A percentile compares a stretch with the other conserved stretches of the same genome.
phyloP scores from a whole-genome alignment of 1,139 yeast genomes.

The Kodamaea anthophila region DNA sequence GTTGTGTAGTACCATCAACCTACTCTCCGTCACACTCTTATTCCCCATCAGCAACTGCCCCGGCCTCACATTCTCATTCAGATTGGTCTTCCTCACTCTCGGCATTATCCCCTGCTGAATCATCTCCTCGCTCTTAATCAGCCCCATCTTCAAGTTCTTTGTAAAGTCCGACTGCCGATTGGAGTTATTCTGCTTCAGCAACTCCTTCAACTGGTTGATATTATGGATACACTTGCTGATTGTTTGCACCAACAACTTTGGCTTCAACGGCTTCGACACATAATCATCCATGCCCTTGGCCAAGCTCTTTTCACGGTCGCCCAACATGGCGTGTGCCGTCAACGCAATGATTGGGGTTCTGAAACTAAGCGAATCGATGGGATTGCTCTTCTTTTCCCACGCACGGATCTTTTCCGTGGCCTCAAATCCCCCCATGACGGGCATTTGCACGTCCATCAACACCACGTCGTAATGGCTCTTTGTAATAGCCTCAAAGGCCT shows the following conservation, averaged over 20 bases:
- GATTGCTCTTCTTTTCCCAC: conserved; percentile 78
- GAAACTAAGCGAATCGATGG: conserved; percentile 57
- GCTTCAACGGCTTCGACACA: conserved; percentile 80
- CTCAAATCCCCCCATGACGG: conserved; percentile 91
- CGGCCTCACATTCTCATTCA: conserved; percentile 27
- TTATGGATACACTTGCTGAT: conserved; percentile 77
- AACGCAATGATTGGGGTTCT: conserved; percentile 84
- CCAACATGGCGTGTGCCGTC: conserved; percentile 90
- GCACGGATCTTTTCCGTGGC: conserved; percentile 81
- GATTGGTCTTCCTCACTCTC: conserved; percentile 20
- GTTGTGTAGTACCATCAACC: no score
- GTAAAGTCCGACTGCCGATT: conserved; percentile 45
- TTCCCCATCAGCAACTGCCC: conserved; percentile 25
- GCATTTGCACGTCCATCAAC: conserved; percentile 93
- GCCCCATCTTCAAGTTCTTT: conserved; percentile 36
- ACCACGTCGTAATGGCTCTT: conserved; percentile 68
- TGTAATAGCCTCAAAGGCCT: conserved; percentile 73
- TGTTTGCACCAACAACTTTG: conserved; percentile 74
- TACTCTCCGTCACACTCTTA: conserved; percentile 36
- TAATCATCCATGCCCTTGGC: conserved; percentile 91
- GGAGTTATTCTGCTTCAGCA: conserved; percentile 44
- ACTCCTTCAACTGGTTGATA: conserved; percentile 51
- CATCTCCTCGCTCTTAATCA: conserved; percentile 24
- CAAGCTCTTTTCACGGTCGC: conserved; percentile 78
- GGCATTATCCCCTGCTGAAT: conserved; percentile 12